Evolutionary conservation across 257 asterid genomes (phyloP).

Genomic region (Primulina huaijiensis): DNA sequence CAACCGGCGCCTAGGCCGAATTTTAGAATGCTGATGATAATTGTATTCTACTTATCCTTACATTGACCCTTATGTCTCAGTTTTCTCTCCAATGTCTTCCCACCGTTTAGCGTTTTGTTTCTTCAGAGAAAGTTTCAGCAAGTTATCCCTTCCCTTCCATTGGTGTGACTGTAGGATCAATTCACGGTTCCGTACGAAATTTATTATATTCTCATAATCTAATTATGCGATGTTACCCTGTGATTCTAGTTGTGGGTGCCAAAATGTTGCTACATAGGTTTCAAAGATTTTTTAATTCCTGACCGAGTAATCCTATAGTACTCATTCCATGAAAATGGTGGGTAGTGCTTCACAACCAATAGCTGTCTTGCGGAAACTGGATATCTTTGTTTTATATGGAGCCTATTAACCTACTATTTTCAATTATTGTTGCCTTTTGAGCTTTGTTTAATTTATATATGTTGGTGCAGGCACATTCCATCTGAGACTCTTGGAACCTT

Average conservation of each 20-base stretch:
- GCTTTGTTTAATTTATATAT: conserved; percentile 7
- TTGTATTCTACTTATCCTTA: neutral
- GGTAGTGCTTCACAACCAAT: neutral
- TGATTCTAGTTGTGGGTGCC: neutral
- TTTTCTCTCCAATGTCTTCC: neutral
- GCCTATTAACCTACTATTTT: neutral
- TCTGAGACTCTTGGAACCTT: conserved; percentile 58
- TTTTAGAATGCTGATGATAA: no score
- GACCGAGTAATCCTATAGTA: neutral
- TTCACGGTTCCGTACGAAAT: neutral
- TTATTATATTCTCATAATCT: neutral
- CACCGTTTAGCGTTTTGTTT: neutral
- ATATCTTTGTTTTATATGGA: neutral
- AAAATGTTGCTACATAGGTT: neutral
- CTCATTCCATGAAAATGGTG: conserved; percentile 8
- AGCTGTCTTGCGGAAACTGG: neutral
- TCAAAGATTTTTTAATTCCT: neutral
- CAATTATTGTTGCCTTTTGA: conserved; percentile 10
- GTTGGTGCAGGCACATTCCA: conserved; percentile 65
- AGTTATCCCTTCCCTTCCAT: neutral
- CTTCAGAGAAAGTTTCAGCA: neutral
- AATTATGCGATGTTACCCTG: neutral
- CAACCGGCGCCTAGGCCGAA: no score
- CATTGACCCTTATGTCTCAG: no score
- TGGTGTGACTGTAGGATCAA: neutral